Conservation (phyloP, 345 rosid species). For the Pugionium cornutum region DNA sequence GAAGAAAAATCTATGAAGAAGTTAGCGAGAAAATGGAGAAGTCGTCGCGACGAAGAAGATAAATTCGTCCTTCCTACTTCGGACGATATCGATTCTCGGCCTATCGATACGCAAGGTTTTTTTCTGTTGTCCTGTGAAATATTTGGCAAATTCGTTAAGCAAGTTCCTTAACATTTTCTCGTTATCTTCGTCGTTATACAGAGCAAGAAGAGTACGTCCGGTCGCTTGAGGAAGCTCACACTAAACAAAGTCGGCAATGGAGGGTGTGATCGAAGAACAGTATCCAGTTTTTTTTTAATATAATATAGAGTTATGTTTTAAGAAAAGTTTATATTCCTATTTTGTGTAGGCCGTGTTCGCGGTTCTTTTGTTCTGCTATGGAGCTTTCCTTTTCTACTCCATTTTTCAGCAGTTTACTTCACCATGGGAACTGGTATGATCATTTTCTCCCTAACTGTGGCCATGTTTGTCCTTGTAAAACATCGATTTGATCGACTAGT, state of each 20-base stretch:
- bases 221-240: constrained; percentile 66
- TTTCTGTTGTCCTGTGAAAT: neutral
- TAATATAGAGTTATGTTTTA: neutral
- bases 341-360: constrained; percentile 62
- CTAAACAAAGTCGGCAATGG: constrained; percentile 76
- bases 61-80: constrained; percentile 60
- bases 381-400: constrained; percentile 67
- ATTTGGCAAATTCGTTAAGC: constrained; percentile 21
- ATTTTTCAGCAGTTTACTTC: constrained; percentile 63
- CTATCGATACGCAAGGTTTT: constrained; percentile 70
- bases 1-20: constrained; percentile 50
- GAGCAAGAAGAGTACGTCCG: constrained; percentile 89
- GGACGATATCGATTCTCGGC: constrained; percentile 68
- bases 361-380: constrained; percentile 51
- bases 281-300: neutral
- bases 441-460: neutral
- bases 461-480: neutral
- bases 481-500: neutral
- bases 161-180: neutral
- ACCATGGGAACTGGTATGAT: constrained; percentile 90
- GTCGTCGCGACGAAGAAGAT: constrained; percentile 43
- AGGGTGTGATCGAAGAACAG: constrained; percentile 46
- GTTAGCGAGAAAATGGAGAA: constrained; percentile 63
- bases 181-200: constrained; percentile 27
- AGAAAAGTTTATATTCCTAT: neutral